These are phyloP conservation scores for Manihot esculenta DNA, from an alignment of 441 rosid genomes.

Conservation along the genomic window DNA sequence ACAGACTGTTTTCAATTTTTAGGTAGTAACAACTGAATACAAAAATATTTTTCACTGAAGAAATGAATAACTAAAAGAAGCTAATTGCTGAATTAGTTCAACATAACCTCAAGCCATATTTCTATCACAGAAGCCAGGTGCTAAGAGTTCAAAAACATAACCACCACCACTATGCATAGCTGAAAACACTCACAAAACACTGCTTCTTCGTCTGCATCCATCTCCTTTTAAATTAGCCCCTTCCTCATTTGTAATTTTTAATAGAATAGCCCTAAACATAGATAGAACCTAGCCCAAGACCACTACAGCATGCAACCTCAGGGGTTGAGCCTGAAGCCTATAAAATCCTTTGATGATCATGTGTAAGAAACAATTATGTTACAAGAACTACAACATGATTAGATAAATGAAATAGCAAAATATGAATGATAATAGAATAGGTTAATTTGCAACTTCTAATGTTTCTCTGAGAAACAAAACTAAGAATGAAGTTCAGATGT, in stretches of 20 bases:
- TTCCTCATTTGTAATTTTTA: background rate
- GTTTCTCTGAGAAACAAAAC: background rate
- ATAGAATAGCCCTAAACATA: background rate
- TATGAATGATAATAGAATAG: no score
- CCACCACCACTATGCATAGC: background rate
- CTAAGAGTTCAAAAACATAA: background rate
- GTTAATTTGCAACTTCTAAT: background rate
- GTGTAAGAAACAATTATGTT: background rate
- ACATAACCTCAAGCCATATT: background rate
- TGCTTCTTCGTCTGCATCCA: background rate
- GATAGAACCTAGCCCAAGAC: conserved; percentile 1
- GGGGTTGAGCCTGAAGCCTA: background rate
- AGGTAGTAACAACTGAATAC: background rate
- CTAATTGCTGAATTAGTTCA: background rate
- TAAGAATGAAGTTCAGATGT: conserved; percentile 13
- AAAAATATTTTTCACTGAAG: background rate
- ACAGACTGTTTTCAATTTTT: background rate
- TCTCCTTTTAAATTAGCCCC: background rate
- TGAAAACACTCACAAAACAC: background rate
- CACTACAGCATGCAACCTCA: background rate
- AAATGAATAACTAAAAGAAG: background rate
- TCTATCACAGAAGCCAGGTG: background rate
- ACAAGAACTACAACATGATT: conserved; percentile 2
- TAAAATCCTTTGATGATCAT: background rate
- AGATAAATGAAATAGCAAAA: background rate